Base-by-base conservation (phyloP, 306 rosid genomes). In the Carpinus fangiana region DNA sequence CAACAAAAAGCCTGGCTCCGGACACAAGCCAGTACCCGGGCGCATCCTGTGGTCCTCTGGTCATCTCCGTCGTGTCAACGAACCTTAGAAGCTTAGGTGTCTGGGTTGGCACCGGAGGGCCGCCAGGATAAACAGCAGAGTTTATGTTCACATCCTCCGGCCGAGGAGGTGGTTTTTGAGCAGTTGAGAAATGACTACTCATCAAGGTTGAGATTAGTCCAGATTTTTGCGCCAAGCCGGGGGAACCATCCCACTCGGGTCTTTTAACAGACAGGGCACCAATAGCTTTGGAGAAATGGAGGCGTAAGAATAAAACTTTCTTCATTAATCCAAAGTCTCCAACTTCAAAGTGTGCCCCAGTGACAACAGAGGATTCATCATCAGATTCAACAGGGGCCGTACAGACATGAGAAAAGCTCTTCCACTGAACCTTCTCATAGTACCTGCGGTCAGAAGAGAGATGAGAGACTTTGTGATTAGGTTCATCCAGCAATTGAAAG, bases 1-100 rank as follows among this genome's bases (percentile, higher is more conserved):
- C 98, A 71, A 91, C 90, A 2, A 45, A 17, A 41, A 93, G 95
- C 84, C 89, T 84, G 80, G 94, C 98, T 2, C 98, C 98, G 1
- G 97, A 93, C 65, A 93, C 98, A 79, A 89, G 88, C 98, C 98
- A 93, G 70, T 91, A 93, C 46, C 98, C 98, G 50, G 98, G 98
- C 11, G 79, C 72, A 77, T 93, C 92, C 87, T 91, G 98, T 5
- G 98, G 97, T 43, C 95, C 98, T 86, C 95, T 87, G n/a, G 95
- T 93, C 93, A 91, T 90, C 88, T 93, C 98, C 20, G 93, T 87
- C 21, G 98, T 93, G 88, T 93, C 98, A 38, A 93, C 95, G 76
- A 90, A 90, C 87, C 78, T 91, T 72, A 91, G 83, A 62, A 93
- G 95, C 80, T 93, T 93, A 12, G 91, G 89, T 0, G 91, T 52